Evolutionary conservation across 176 grass and related monocot species (phyloP).

Genomic region (Avena sativa): DNA sequence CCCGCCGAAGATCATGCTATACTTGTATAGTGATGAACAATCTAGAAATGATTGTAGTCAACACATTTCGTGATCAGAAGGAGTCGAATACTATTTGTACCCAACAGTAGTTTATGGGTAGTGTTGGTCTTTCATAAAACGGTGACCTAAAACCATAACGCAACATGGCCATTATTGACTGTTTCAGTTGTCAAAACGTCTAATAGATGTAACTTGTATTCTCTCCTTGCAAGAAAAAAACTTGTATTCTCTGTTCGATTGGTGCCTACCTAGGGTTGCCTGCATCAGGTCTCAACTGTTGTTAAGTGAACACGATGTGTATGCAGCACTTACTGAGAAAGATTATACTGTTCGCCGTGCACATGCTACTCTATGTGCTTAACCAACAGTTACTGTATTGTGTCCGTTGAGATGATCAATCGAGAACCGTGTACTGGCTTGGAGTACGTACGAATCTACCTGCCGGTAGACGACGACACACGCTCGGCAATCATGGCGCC

Average conservation of each 20-base stretch:
- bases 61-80: not conserved
- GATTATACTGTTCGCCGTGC: not conserved
- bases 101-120: constrained; percentile 33
- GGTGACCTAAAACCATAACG: constrained; percentile 33
- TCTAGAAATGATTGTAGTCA: constrained; percentile 41
- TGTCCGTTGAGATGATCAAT: not conserved
- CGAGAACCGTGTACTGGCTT: not conserved
- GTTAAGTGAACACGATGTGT: not conserved
- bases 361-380: not conserved
- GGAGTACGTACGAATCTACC: constrained; percentile 1
- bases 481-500: constrained; percentile 40
- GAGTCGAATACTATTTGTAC: not conserved
- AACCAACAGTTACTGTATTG: not conserved
- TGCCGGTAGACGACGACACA: constrained; percentile 5
- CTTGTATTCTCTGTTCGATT: not conserved
- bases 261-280: not conserved
- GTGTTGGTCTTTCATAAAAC: constrained; percentile 13
- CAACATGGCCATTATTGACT: not conserved
- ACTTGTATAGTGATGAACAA: not conserved
- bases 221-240: not conserved
- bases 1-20: not conserved
- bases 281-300: not conserved
- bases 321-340: not conserved
- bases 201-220: not conserved
- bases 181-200: not conserved